Conservation (phyloP, 345 rosid genomes). For the Eucalyptus erythrocorys region DNA sequence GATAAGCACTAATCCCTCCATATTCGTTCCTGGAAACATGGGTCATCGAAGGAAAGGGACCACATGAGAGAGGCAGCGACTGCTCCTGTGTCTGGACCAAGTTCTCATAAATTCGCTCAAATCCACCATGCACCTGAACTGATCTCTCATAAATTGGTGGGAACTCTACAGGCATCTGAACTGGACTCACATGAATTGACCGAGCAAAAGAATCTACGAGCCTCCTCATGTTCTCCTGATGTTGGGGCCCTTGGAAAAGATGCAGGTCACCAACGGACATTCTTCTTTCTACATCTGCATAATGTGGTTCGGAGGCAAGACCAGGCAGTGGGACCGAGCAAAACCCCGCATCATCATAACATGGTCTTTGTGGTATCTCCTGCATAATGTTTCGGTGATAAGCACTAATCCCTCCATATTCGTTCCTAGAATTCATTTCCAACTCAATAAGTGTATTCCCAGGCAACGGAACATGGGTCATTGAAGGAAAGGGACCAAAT, state of each 20-base stretch:
- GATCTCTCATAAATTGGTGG: not conserved
- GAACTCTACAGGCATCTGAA: not conserved
- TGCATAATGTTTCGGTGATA: not conserved
- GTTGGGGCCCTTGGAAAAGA: not conserved
- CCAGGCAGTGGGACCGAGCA: not conserved
- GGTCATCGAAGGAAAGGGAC: not conserved
- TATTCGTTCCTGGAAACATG: not conserved
- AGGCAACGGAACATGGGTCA: not conserved
- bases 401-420: not conserved
- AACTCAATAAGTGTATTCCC: not conserved
- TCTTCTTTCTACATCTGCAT: not conserved
- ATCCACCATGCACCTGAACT: not conserved
- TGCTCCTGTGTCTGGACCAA: not conserved
- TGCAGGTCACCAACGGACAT: not conserved
- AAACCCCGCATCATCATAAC: not conserved
- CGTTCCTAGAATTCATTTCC: not conserved
- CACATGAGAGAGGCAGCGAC: not conserved
- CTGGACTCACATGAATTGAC: not conserved
- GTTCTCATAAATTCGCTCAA: not conserved
- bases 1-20: not conserved
- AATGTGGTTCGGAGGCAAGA: not conserved
- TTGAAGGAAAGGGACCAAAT: not conserved
- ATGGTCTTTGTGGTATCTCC: not conserved
- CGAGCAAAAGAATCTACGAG: not conserved
- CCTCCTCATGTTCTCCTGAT: not conserved